Conservation (phyloP, 2,329 filamentous ascomycete genomes). For the Lasiodiplodia sp. region DNA sequence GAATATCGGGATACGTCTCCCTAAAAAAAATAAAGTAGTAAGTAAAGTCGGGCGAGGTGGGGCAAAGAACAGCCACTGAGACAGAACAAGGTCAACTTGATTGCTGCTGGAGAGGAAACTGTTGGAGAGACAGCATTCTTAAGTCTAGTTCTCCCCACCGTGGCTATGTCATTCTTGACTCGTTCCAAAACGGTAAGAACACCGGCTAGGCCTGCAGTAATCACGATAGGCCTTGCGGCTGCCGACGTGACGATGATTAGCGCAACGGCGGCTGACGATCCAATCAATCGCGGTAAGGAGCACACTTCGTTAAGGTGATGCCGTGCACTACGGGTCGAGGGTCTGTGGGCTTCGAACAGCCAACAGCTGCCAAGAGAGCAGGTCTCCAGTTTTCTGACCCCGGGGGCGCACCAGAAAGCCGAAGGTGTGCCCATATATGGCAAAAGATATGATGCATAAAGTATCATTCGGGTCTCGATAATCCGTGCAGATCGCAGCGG, state of each 20-base stretch:
- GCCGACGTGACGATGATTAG: constrained; percentile 4
- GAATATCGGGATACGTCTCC: not conserved
- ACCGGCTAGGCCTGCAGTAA: not conserved
- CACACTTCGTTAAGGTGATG: constrained; percentile 6
- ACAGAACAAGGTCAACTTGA: constrained; percentile 28
- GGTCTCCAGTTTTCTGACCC: constrained; percentile 17
- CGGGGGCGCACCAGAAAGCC: constrained; percentile 10
- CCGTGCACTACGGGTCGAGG: constrained; percentile 19
- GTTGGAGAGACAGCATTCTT: constrained; percentile 13
- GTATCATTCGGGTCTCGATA: constrained; percentile 18
- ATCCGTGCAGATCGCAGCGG: constrained; percentile 21
- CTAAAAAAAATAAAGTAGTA: constrained; percentile 14
- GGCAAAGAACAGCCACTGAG: constrained; percentile 18
- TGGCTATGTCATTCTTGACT: constrained; percentile 2
- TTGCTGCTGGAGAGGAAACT: constrained; percentile 9
- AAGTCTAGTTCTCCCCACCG: not conserved
- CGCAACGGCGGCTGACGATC: not conserved
- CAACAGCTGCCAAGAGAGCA: constrained; percentile 1
- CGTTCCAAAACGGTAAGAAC: constrained; percentile 7
- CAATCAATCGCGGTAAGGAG: not conserved
- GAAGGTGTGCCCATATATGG: constrained; percentile 7
- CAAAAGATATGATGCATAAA: not conserved
- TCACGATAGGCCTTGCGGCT: constrained; percentile 18
- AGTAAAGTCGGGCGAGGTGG: constrained; percentile 1
- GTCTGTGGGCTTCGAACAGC: not conserved